Percentiles rank a stretch among this genome's conserved stretches.
Conservation (phyloP, 2,329 filamentous ascomycete species). For the Aschersonia sp. region DNA sequence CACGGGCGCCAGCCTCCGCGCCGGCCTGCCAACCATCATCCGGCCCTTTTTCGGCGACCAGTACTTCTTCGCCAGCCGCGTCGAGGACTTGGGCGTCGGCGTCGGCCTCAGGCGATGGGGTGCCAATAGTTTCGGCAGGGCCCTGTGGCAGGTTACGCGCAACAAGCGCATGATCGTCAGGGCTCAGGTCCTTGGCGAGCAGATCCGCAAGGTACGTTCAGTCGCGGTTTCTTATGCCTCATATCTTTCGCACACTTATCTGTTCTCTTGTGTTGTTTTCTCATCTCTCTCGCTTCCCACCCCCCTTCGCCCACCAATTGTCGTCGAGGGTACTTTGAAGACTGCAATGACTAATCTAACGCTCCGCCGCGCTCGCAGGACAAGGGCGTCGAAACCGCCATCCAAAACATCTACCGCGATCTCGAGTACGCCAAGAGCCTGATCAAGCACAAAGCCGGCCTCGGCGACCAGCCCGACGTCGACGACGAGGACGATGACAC, state of each 20-base stretch:
- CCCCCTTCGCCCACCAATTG: too few species aligned
- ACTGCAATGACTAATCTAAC: too few species aligned
- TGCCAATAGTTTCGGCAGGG: slow-evolving; percentile 68
- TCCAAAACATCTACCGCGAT: slow-evolving; percentile 87
- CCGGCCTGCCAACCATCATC: slow-evolving; percentile 85
- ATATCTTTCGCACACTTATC: too few species aligned
- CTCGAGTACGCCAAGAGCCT: slow-evolving; percentile 82
- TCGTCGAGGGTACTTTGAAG: too few species aligned
- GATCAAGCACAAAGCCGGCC: slow-evolving; percentile 50
- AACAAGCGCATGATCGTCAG: slow-evolving; percentile 85
- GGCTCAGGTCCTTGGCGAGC: slow-evolving; percentile 66
- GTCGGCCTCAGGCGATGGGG: slow-evolving; percentile 83
- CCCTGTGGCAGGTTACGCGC: slow-evolving; percentile 82
- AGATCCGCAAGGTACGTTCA: slow-evolving; percentile 63
- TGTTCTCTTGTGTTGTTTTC: background rate
- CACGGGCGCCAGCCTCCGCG: slow-evolving; percentile 80
- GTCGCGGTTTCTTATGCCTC: too few species aligned
- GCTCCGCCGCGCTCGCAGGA: slow-evolving; percentile 39
- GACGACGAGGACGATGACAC: slow-evolving; percentile 39
- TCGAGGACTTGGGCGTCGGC: slow-evolving; percentile 88
- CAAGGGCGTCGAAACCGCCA: slow-evolving; percentile 76
- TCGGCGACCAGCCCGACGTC: slow-evolving; percentile 26
- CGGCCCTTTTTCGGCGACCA: slow-evolving; percentile 97
- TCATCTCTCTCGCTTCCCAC: too few species aligned
- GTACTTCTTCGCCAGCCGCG: slow-evolving; percentile 81